phyloP scores from a whole-genome alignment of 2,329 filamentous ascomycete species.

The Penicillium sp. region DNA sequence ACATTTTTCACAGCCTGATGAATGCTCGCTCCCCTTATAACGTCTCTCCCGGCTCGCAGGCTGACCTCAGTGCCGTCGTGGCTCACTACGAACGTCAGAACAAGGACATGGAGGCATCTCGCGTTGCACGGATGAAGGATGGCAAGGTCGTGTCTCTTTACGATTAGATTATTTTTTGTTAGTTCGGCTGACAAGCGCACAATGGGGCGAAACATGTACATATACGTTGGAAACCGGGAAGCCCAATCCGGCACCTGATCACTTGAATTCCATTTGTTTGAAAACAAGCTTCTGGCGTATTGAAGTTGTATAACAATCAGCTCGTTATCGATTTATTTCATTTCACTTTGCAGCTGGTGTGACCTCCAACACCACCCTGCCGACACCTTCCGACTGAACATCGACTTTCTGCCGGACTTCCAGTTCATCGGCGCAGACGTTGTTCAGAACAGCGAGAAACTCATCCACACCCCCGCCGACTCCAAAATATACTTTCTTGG shows the following conservation, averaged over 20 bases:
- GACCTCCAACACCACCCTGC: constrained; percentile 44
- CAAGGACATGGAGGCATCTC: constrained; percentile 56
- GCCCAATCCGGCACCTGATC: constrained; percentile 28
- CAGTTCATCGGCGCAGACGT: constrained; percentile 27
- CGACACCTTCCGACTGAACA: constrained; percentile 45
- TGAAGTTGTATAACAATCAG: too few relatives aligned
- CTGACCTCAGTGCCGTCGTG: constrained; percentile 59
- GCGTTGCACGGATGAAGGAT: constrained; percentile 47
- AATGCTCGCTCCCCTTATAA: constrained; percentile 64
- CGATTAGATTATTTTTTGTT: constrained; percentile 36
- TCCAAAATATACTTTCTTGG: constrained; percentile 65
- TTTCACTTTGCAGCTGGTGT: constrained; percentile 7
- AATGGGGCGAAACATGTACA: constrained; percentile 34
- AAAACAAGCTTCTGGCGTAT: constrained; percentile 1
- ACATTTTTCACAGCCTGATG: constrained; percentile 51
- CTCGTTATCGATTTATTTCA: too few relatives aligned
- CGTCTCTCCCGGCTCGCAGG: constrained; percentile 59
- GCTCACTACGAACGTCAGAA: constrained; percentile 61
- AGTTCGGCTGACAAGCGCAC: constrained; percentile 22
- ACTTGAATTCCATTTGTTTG: constrained; percentile 27
- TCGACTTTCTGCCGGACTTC: constrained; percentile 35
- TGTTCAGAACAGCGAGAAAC: constrained; percentile 43
- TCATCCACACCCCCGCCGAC: constrained; percentile 64
- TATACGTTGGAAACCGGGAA: constrained; percentile 32
- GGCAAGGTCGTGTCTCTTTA: constrained; percentile 46